These are phyloP conservation scores for Tetrahymena thermophila DNA, from an alignment of 73 alveolate species.

Conservation along the genomic window DNA sequence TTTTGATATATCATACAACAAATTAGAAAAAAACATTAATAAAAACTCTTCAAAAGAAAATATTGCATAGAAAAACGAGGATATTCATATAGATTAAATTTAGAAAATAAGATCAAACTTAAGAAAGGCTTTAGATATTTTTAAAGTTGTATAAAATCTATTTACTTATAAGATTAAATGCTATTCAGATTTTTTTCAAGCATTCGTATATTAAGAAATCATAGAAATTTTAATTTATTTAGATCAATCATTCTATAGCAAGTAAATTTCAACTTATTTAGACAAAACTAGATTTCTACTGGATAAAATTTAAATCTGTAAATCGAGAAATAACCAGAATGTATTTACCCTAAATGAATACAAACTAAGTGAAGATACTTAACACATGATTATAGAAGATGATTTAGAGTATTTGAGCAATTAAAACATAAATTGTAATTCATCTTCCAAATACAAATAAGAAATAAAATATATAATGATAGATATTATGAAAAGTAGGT, in stretches of 20 bases:
- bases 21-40: background rate
- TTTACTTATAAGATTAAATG: background rate
- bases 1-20: background rate
- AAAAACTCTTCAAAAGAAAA: no score
- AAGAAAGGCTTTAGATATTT: background rate
- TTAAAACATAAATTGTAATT: no score
- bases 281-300: no score
- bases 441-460: background rate
- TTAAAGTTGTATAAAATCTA: background rate
- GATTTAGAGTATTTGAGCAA: background rate
- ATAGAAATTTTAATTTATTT: background rate
- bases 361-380: background rate
- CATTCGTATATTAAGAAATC: background rate
- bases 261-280: no score
- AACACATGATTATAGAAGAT: background rate
- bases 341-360: background rate
- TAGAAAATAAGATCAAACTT: background rate
- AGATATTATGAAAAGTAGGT: background rate
- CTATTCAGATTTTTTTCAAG: background rate
- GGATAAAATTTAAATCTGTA: no score
- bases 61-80: background rate
- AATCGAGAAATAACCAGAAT: no score
- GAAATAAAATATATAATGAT: background rate
- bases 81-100: no score
- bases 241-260: background rate